These are phyloP conservation scores for Malbranchea zuffiana DNA, from an alignment of 2,329 filamentous ascomycete species.

Conservation along the genomic window DNA sequence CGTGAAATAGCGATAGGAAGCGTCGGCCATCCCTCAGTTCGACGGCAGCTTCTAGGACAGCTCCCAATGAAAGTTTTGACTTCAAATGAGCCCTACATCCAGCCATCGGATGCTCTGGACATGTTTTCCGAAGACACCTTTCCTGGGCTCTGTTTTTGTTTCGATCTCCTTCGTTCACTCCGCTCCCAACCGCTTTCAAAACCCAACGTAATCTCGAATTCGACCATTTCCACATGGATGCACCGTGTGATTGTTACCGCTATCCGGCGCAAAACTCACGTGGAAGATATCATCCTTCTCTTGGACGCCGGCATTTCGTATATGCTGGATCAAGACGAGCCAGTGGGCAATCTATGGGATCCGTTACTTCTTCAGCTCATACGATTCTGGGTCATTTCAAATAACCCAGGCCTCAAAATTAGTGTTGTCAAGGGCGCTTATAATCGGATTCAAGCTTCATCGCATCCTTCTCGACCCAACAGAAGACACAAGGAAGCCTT, in stretches of 20 bases:
- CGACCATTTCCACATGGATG: neutral
- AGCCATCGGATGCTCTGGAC: neutral
- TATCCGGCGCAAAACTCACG: neutral
- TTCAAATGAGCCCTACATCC: constrained; percentile 4
- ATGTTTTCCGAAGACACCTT: neutral
- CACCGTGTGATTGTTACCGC: neutral
- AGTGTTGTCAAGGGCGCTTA: neutral
- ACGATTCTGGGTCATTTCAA: constrained; percentile 7
- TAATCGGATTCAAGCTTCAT: neutral
- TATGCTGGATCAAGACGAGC: neutral
- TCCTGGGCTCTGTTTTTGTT: constrained; percentile 6
- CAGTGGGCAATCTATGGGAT: neutral
- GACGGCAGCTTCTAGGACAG: constrained; percentile 1
- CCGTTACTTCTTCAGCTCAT: neutral
- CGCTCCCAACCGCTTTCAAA: neutral
- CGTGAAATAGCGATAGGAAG: constrained; percentile 9
- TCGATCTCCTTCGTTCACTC: constrained; percentile 8
- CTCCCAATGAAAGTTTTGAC: constrained; percentile 5
- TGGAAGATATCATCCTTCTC: constrained; percentile 9
- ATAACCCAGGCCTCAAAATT: neutral
- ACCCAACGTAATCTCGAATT: neutral
- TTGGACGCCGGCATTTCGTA: neutral
- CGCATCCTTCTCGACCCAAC: constrained; percentile 3
- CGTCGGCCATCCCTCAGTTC: constrained; percentile 1
- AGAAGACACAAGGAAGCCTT: constrained; percentile 1